Evolutionary conservation across 352 stramenopile genomes (phyloP).

Genomic region (Pythium rhizo-oryzae): DNA sequence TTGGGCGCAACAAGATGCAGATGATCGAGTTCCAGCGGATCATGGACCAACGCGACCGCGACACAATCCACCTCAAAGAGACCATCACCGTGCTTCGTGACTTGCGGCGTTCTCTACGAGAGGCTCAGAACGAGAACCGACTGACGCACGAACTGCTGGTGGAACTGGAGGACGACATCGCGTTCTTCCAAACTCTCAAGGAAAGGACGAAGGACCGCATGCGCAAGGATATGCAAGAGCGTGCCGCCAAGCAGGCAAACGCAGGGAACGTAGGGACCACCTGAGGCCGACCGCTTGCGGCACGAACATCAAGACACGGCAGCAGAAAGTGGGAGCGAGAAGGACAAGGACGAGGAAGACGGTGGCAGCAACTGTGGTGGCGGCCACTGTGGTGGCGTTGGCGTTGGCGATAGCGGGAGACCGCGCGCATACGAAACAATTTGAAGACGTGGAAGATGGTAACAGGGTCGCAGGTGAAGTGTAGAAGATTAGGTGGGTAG

Average conservation of each 20-base stretch:
- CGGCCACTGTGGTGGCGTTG: conserved; percentile 21
- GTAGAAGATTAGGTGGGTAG: not conserved
- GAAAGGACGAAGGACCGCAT: conserved; percentile 72
- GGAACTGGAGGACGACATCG: conserved; percentile 71
- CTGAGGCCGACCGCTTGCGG: conserved; percentile 28
- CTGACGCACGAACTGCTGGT: conserved; percentile 57
- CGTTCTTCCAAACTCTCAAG: conserved; percentile 72
- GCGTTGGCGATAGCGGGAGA: conserved; percentile 22
- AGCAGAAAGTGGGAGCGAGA: not conserved
- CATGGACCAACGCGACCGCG: conserved; percentile 63
- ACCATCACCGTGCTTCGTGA: conserved; percentile 52
- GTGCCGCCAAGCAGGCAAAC: conserved; percentile 26
- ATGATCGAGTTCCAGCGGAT: conserved; percentile 54
- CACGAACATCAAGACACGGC: conserved; percentile 8
- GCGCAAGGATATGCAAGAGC: conserved; percentile 60
- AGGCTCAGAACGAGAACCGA: conserved; percentile 48
- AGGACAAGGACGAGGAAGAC: not conserved
- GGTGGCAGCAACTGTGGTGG: conserved; percentile 18
- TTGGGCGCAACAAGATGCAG: conserved; percentile 72
- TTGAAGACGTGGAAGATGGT: not conserved
- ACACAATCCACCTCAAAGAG: conserved; percentile 67
- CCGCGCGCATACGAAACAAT: not conserved
- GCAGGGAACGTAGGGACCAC: conserved; percentile 32
- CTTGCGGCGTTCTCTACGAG: conserved; percentile 53
- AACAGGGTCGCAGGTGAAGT: not conserved